phyloP scores from a whole-genome alignment of 164 flowering plant species.

The Tinospora cordifolia region DNA sequence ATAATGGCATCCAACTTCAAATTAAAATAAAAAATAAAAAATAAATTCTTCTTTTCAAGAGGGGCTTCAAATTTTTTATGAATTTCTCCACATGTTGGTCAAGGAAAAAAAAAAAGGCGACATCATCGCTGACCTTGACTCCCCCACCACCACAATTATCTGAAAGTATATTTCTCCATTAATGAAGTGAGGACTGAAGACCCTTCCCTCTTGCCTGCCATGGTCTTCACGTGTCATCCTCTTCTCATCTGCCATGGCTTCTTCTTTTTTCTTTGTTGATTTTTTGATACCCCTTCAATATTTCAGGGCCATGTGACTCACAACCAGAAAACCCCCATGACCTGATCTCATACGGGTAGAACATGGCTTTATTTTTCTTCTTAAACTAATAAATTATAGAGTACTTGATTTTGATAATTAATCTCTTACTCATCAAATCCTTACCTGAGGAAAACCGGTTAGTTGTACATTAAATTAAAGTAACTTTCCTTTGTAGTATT shows the following conservation, averaged over 20 bases:
- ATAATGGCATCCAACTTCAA: constrained; percentile 13
- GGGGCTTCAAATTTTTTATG: background rate
- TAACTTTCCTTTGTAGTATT: too few species aligned
- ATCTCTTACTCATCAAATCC: too few species aligned
- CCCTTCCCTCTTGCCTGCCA: too few species aligned
- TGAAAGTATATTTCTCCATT: background rate
- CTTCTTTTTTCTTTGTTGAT: background rate
- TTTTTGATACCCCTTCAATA: background rate
- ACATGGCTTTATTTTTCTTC: too few species aligned
- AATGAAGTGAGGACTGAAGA: background rate
- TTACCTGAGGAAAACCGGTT: too few species aligned
- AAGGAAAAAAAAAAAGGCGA: background rate
- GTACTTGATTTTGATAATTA: too few species aligned
- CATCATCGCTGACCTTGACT: background rate
- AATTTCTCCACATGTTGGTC: constrained; percentile 5
- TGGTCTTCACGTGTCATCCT: background rate
- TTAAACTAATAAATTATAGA: too few species aligned
- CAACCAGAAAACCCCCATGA: background rate
- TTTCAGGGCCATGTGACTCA: background rate
- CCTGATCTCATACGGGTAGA: too few species aligned
- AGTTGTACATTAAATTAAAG: too few species aligned
- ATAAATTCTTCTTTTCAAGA: background rate
- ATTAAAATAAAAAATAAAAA: too few species aligned
- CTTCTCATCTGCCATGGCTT: background rate
- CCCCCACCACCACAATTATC: background rate